Conservation (phyloP, 1,284 basidiomycete species). For the Ganoderma boninense region DNA sequence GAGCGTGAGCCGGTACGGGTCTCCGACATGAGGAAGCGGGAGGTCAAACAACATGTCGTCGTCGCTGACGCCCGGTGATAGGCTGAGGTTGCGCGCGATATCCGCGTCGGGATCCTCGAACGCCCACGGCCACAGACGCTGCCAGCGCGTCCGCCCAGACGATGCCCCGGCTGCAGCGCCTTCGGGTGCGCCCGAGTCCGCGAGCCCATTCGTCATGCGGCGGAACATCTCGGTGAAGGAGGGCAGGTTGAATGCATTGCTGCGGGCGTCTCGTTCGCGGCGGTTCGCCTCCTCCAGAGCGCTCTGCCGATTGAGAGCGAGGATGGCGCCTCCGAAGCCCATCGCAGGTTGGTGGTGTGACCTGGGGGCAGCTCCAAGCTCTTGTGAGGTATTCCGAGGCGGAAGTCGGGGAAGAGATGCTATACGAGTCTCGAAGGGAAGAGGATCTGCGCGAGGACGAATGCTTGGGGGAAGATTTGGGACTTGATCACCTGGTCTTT, state of each 20-base stretch:
- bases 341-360: slow-evolving; percentile 66
- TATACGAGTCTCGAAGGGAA: slow-evolving; percentile 52
- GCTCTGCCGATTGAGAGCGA: slow-evolving; percentile 50
- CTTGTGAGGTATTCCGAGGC: slow-evolving; percentile 25
- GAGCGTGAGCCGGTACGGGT: slow-evolving; percentile 3
- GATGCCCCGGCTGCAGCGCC: not conserved
- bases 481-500: not conserved
- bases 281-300: slow-evolving; percentile 32
- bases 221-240: slow-evolving; percentile 25
- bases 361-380: slow-evolving; percentile 47
- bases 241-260: slow-evolving; percentile 21
- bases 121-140: slow-evolving; percentile 18
- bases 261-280: slow-evolving; percentile 18
- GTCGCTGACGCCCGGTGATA: slow-evolving; percentile 13
- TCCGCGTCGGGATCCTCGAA: slow-evolving; percentile 9
- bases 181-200: slow-evolving; percentile 1
- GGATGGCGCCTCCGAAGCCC: slow-evolving; percentile 74
- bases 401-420: slow-evolving; percentile 33
- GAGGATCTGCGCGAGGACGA: slow-evolving; percentile 50
- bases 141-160: slow-evolving; percentile 5
- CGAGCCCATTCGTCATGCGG: slow-evolving; percentile 12
- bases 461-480: slow-evolving; percentile 40
- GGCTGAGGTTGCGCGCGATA: slow-evolving; percentile 3
- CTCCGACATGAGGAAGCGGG: not conserved
- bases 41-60: slow-evolving; percentile 16